Evolutionary conservation across 805 yeast species (phyloP).

Genomic region (Tetrapisispora iriomotensis): DNA sequence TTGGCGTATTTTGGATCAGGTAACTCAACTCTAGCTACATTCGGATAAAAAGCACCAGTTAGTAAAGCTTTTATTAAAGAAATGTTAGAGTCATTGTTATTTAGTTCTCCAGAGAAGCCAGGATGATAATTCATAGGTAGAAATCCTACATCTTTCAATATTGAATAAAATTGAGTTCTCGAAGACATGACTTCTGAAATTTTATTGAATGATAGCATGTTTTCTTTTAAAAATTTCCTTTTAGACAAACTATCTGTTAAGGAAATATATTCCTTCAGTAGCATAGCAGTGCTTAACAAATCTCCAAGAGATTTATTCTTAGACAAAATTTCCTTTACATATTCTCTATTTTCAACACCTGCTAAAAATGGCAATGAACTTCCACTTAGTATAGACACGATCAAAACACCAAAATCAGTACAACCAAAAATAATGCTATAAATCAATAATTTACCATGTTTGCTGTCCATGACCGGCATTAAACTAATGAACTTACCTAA

Average conservation of each 20-base stretch:
- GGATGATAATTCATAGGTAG: constrained; percentile 44
- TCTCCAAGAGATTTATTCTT: constrained; percentile 49
- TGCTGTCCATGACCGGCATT: constrained; percentile 75
- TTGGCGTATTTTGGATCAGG: constrained; percentile 73
- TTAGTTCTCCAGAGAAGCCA: constrained; percentile 28
- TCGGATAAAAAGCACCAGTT: constrained; percentile 78
- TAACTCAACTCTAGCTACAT: constrained; percentile 65
- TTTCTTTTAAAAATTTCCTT: constrained; percentile 43
- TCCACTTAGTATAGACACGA: constrained; percentile 67
- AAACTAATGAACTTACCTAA: constrained; percentile 72
- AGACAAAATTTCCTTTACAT: constrained; percentile 38
- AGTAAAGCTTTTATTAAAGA: constrained; percentile 54
- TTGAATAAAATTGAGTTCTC: constrained; percentile 55
- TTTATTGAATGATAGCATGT: constrained; percentile 51
- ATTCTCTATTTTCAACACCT: constrained; percentile 54
- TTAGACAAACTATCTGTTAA: constrained; percentile 19
- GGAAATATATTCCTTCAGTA: constrained; percentile 43
- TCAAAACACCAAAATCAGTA: constrained; percentile 61
- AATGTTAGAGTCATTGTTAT: constrained; percentile 42
- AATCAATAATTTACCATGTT: constrained; percentile 72
- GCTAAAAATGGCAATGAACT: constrained; percentile 61
- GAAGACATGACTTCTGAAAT: constrained; percentile 66
- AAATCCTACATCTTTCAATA: constrained; percentile 72
- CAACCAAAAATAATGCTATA: constrained; percentile 79
- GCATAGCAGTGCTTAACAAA: constrained; percentile 53